Percentiles rank a stretch among this genome's conserved stretches.
phyloP scores from a whole-genome alignment of 176 grass and related monocot species.

The Themeda triandra region DNA sequence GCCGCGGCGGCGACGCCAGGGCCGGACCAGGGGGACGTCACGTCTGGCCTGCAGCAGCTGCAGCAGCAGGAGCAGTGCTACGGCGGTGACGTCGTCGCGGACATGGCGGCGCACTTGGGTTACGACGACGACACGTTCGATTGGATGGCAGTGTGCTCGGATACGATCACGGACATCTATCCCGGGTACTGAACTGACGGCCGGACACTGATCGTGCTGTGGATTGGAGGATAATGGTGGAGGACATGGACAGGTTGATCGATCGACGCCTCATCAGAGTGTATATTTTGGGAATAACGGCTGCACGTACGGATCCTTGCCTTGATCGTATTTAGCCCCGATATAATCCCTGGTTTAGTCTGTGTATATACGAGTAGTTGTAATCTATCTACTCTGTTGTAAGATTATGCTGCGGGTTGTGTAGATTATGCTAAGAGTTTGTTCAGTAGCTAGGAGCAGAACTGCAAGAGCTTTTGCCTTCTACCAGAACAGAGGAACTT shows the following conservation, averaged over 20 bases:
- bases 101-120: not conserved
- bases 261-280: not conserved
- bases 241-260: too few species aligned
- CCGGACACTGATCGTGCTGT: not conserved
- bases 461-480: too few species aligned
- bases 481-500: not conserved
- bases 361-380: constrained; percentile 20
- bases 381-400: not conserved
- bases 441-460: too few species aligned
- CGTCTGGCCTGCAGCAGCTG: constrained; percentile 25
- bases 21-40: constrained; percentile 62
- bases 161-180: not conserved
- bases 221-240: not conserved
- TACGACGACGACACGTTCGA: not conserved
- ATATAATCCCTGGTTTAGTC: not conserved
- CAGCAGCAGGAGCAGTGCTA: too few species aligned
- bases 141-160: not conserved
- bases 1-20: not conserved
- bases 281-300: not conserved
- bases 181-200: not conserved
- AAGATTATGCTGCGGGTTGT: not conserved
- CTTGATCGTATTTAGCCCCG: not conserved
- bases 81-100: not conserved
- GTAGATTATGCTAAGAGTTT: not conserved
- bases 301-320: not conserved